A percentile compares a stretch with the other conserved stretches of the same genome.
Conservation (phyloP, 805 yeast genomes). For the Kluyveromyces wickerhamii region DNA sequence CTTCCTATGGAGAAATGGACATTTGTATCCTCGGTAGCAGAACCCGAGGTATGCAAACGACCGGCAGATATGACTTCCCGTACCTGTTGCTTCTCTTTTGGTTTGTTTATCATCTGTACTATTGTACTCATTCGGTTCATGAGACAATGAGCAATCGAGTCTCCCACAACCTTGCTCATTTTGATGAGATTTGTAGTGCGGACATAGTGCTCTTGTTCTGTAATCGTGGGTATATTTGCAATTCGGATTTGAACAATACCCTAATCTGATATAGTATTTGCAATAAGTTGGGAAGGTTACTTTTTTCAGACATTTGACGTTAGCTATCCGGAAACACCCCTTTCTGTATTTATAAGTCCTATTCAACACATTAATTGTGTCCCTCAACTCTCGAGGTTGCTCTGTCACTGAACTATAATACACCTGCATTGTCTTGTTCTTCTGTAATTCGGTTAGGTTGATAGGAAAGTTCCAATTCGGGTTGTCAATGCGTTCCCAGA, state of each 20-base stretch:
- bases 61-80: slow-evolving; percentile 7
- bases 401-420: too few relatives aligned
- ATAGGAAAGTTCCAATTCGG: too few relatives aligned
- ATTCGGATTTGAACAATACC: slow-evolving; percentile 7
- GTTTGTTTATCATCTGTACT: slow-evolving; percentile 2
- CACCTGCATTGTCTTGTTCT: too few relatives aligned
- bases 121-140: slow-evolving; percentile 5
- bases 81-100: background rate
- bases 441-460: too few relatives aligned
- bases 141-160: slow-evolving; percentile 7
- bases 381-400: too few relatives aligned
- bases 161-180: slow-evolving; percentile 5
- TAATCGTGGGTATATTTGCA: slow-evolving; percentile 10
- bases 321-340: background rate
- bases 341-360: background rate
- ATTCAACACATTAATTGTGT: too few relatives aligned
- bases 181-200: slow-evolving; percentile 1
- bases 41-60: slow-evolving; percentile 10
- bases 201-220: slow-evolving; percentile 7
- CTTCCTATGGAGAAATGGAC: slow-evolving; percentile 10
- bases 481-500: too few relatives aligned
- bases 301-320: background rate
- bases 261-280: slow-evolving; percentile 7
- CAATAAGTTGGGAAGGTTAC: slow-evolving; percentile 7
- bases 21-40: slow-evolving; percentile 9